A percentile compares a stretch with the other conserved stretches of the same genome.
These are phyloP conservation scores for Wolfiporia cocos DNA, from an alignment of 1,284 basidiomycete genomes.

Conservation along the genomic window DNA sequence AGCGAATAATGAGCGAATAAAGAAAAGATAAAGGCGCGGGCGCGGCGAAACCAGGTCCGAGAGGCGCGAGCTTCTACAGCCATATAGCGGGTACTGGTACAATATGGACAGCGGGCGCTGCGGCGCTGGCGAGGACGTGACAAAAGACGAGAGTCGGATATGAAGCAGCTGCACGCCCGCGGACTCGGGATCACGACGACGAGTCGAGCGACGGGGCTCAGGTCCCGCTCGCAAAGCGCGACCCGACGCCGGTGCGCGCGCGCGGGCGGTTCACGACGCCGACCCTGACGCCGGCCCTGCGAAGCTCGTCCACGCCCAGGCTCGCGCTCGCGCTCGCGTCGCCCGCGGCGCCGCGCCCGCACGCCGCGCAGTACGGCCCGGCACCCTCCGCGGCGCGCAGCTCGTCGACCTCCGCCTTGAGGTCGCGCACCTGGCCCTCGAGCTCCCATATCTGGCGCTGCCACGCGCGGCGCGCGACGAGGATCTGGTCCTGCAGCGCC, in stretches of 20 bases:
- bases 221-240: slow-evolving; percentile 52
- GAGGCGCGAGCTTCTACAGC: too few relatives aligned
- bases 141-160: too few relatives aligned
- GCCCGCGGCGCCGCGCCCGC: slow-evolving; percentile 42
- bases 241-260: slow-evolving; percentile 53
- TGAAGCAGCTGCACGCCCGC: too few relatives aligned
- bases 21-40: too few relatives aligned
- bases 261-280: slow-evolving; percentile 61
- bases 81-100: too few relatives aligned
- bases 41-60: too few relatives aligned
- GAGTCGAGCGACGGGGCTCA: too few relatives aligned
- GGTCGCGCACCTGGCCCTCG: slow-evolving; percentile 64
- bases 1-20: too few relatives aligned
- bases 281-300: slow-evolving; percentile 22
- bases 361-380: slow-evolving; percentile 47
- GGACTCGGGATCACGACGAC: too few relatives aligned
- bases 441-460: slow-evolving; percentile 70
- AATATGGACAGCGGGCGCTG: too few relatives aligned
- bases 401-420: slow-evolving; percentile 60
- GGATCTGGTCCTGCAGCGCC: slow-evolving; percentile 57
- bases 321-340: slow-evolving; percentile 7
- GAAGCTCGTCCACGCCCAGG: slow-evolving; percentile 16
- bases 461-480: slow-evolving; percentile 53
- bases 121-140: too few relatives aligned
- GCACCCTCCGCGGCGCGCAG: slow-evolving; percentile 36